Conservation (phyloP, 73 alveolate genomes). For the Paraurostyla sp. region DNA sequence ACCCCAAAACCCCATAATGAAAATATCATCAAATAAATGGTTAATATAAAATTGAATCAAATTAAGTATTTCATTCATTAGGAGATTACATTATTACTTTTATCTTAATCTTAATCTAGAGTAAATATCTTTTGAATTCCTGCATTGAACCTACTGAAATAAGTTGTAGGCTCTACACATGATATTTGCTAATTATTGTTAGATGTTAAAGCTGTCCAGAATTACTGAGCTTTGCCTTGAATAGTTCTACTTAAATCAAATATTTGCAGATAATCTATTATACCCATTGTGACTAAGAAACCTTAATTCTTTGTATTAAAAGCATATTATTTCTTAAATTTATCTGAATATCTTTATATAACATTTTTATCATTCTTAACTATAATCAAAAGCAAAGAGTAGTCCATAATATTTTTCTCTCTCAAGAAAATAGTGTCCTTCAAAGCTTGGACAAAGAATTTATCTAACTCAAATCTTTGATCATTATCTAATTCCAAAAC, state of each 20-base stretch:
- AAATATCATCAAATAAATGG: too few species aligned
- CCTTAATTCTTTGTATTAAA: constrained; percentile 11
- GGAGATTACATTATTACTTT: too few species aligned
- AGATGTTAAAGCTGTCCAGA: not conserved
- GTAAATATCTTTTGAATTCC: constrained; percentile 16
- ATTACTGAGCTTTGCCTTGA: constrained; percentile 31
- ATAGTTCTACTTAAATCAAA: not conserved
- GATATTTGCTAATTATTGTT: not conserved
- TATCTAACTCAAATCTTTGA: not conserved
- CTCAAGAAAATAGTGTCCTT: constrained; percentile 14
- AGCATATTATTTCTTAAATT: not conserved
- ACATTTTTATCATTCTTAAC: not conserved
- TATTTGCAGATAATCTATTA: constrained; percentile 9
- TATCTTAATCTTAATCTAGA: too few species aligned
- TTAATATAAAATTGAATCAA: too few species aligned
- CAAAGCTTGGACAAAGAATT: not conserved
- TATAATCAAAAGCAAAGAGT: constrained; percentile 27
- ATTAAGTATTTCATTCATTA: too few species aligned
- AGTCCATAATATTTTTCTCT: constrained; percentile 16
- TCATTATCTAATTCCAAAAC: not conserved
- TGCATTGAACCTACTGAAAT: not conserved
- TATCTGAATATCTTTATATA: not conserved
- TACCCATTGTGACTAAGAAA: constrained; percentile 24
- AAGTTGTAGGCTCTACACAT: constrained; percentile 8
- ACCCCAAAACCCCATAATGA: too few species aligned